phyloP scores from a whole-genome alignment of 306 rosid species.

The Castanea crenata region DNA sequence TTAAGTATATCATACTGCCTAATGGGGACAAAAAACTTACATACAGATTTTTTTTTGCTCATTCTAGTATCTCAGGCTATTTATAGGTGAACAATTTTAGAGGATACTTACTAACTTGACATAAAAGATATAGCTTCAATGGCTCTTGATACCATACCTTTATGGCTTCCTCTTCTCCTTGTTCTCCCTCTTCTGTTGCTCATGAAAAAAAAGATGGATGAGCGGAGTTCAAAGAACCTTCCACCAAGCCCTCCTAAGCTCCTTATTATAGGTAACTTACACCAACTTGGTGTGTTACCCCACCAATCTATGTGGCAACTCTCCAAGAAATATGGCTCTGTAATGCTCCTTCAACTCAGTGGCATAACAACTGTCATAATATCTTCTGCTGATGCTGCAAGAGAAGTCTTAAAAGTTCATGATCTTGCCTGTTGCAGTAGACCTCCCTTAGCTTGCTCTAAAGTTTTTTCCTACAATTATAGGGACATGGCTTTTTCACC shows the following conservation, averaged over 20 bases:
- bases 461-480: slow-evolving; percentile 19
- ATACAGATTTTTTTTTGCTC: too few species aligned
- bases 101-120: neutral
- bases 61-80: neutral
- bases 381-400: slow-evolving; percentile 37
- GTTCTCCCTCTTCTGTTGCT: slow-evolving; percentile 1
- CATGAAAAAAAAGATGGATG: neutral
- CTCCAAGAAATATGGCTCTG: too few species aligned
- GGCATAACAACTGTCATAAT: neutral
- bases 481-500: slow-evolving; percentile 22
- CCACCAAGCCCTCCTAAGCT: too few species aligned
- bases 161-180: neutral
- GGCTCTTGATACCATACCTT: neutral
- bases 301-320: too few species aligned
- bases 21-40: neutral
- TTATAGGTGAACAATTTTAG: neutral
- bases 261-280: too few species aligned
- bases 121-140: neutral
- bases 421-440: slow-evolving; percentile 32
- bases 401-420: slow-evolving; percentile 24
- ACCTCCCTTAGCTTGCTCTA: neutral
- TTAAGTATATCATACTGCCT: too few species aligned
- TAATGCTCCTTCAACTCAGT: neutral
- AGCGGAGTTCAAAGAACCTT: too few species aligned
- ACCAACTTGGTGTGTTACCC: too few species aligned